Evolutionary conservation across 805 yeast species (phyloP), one percentile per base, ranked within the genome.

Genomic region (Saccharomycopsis malanga): DNA sequence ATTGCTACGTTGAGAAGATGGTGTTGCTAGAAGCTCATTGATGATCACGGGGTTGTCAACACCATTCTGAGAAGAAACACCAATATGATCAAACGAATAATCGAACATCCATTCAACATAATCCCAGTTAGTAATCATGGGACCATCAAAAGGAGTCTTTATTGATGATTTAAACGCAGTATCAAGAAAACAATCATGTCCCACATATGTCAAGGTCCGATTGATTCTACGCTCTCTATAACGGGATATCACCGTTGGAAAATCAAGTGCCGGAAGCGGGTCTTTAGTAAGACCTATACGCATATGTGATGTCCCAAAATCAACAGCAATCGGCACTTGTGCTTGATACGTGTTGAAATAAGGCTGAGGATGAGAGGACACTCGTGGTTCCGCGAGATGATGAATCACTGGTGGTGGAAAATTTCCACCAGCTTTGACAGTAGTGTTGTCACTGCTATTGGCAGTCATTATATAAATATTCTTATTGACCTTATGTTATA

Each of bases 81-180:
- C 83, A 41, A 91, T 58, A 61, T 87, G 94, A 51, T 78, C 74
- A 60, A 93, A 83, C 0, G 88, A 70, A 59, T 88, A 93, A 63
- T 91, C 98, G 42, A 93, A 61, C 44, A 91, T 75, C 49, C 72
- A 75, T 61, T 93, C 98, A 2, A 83, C 74, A 49, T 81, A 76
- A 48, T 93, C 98, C 98, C 98, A 94, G 61, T 89, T 94, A 22
- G 94, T 81, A 30, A 93, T 70, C 55, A 87, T 67, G 3, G 86
- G 76, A 0, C 95, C 96, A 62, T 93, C 98, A 59, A 76, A 91
- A 0, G 97, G 96, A 3, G 86, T 70, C 57, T 77, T 80, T 29
- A 86, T 74, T 45, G 81, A 81, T 15, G 85, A 71, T 53, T 81
- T 75, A 39, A 84, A 74, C 1, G 83, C 66, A 6, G 81, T 73